Conservation (phyloP, 2,329 filamentous ascomycete genomes). For the Aspergillus spinulosporus region DNA sequence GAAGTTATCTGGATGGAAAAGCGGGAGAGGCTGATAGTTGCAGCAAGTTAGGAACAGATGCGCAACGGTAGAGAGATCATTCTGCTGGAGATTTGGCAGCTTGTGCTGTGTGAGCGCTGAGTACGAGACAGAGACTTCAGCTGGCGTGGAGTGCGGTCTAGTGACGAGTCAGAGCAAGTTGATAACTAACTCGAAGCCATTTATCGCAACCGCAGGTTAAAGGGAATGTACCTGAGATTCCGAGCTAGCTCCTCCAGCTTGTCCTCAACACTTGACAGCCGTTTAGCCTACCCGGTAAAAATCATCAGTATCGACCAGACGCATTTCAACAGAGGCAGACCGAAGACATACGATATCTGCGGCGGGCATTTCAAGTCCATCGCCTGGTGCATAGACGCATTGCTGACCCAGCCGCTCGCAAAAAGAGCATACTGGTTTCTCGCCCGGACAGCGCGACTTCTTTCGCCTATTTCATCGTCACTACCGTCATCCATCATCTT, state of each 20-base stretch:
- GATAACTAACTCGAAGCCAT: too few species aligned
- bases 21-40: constrained; percentile 52
- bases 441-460: constrained; percentile 54
- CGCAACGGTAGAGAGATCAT: constrained; percentile 39
- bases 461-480: constrained; percentile 43
- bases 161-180: neutral
- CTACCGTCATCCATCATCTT: neutral
- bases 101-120: constrained; percentile 2
- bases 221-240: constrained; percentile 9
- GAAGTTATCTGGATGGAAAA: constrained; percentile 48
- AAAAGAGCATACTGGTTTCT: constrained; percentile 52
- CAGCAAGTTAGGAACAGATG: constrained; percentile 51
- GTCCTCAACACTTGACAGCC: constrained; percentile 14
- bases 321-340: constrained; percentile 15
- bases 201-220: neutral
- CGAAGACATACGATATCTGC: constrained; percentile 21
- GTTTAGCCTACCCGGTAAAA: constrained; percentile 9
- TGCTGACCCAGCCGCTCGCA: constrained; percentile 50
- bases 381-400: constrained; percentile 46
- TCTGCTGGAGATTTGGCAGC: constrained; percentile 31
- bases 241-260: constrained; percentile 13
- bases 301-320: constrained; percentile 11
- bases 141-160: constrained; percentile 9
- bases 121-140: neutral
- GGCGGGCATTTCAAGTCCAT: constrained; percentile 23